Percentiles rank a stretch among this genome's conserved stretches.
Conservation (phyloP, 2,329 filamentous ascomycete species). For the Calonectria pauciramosa region DNA sequence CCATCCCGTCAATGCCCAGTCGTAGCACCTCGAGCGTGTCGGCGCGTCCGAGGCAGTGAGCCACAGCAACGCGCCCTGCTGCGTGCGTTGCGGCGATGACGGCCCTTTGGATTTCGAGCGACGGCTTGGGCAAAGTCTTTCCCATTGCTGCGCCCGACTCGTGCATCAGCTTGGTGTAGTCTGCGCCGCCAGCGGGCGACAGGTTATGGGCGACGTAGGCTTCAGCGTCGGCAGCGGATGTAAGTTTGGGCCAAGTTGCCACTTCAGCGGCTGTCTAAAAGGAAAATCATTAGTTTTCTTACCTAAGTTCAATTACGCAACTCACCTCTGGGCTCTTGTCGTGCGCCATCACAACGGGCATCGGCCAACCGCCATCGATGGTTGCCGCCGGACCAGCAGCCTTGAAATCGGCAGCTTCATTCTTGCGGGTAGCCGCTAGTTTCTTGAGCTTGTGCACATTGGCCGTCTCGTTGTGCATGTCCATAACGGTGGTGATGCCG, state of each 20-base stretch:
- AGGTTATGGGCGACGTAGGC: constrained; percentile 56
- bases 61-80: constrained; percentile 43
- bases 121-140: constrained; percentile 53
- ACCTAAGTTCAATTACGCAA: not conserved
- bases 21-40: constrained; percentile 46
- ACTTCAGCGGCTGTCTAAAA: constrained; percentile 13
- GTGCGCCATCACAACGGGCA: constrained; percentile 12
- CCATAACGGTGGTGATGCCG: constrained; percentile 65
- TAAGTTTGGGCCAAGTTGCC: constrained; percentile 58
- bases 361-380: constrained; percentile 66
- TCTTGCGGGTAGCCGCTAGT: constrained; percentile 33
- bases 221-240: constrained; percentile 54
- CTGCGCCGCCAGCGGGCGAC: constrained; percentile 50
- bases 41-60: constrained; percentile 43
- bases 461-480: constrained; percentile 59
- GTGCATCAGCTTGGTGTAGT: constrained; percentile 67
- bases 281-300: not conserved
- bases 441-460: constrained; percentile 49
- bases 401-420: constrained; percentile 61
- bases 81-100: constrained; percentile 55
- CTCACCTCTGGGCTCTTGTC: constrained; percentile 48
- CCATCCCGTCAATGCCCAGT: constrained; percentile 46
- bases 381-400: constrained; percentile 63
- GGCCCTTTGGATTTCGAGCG: constrained; percentile 58
- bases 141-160: constrained; percentile 59